Conservation (phyloP, 495 filamentous ascomycete species). For the Lasiosphaeria miniovina region DNA sequence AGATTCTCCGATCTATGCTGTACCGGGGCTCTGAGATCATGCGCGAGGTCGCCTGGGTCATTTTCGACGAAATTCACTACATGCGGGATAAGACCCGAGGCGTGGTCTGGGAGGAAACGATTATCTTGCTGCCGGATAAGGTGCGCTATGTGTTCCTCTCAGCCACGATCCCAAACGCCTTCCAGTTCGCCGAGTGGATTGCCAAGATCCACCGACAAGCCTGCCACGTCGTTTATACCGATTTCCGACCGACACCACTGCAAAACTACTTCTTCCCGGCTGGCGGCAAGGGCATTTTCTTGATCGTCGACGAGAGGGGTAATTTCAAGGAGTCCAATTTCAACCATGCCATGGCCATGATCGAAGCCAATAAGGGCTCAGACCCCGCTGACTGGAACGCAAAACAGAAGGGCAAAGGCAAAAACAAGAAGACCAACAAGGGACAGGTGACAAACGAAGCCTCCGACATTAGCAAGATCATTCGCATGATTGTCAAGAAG, state of each 20-base stretch:
- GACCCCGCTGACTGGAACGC: constrained; percentile 75
- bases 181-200: constrained; percentile 99
- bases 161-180: constrained; percentile 97
- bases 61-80: constrained; percentile 99
- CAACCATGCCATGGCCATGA: constrained; percentile 84
- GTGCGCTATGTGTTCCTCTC: constrained; percentile 97
- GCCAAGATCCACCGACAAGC: constrained; percentile 94
- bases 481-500: constrained; percentile 96
- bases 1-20: constrained; percentile 98
- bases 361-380: constrained; percentile 83
- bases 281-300: constrained; percentile 87
- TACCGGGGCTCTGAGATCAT: constrained; percentile 98
- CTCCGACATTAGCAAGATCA: constrained; percentile 92
- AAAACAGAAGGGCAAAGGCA: constrained; percentile 79
- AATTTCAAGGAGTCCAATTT: constrained; percentile 95
- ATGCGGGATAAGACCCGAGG: constrained; percentile 91
- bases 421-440: constrained; percentile 86
- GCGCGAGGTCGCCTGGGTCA: constrained; percentile 96
- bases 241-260: constrained; percentile 92
- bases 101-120: constrained; percentile 99
- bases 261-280: constrained; percentile 98
- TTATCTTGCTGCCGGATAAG: constrained; percentile 95
- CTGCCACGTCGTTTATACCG: constrained; percentile 97
- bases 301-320: constrained; percentile 95
- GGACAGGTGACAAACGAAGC: constrained; percentile 62